These are phyloP conservation scores for Balansia obtecta DNA, from an alignment of 2,329 filamentous ascomycete genomes.

Conservation along the genomic window DNA sequence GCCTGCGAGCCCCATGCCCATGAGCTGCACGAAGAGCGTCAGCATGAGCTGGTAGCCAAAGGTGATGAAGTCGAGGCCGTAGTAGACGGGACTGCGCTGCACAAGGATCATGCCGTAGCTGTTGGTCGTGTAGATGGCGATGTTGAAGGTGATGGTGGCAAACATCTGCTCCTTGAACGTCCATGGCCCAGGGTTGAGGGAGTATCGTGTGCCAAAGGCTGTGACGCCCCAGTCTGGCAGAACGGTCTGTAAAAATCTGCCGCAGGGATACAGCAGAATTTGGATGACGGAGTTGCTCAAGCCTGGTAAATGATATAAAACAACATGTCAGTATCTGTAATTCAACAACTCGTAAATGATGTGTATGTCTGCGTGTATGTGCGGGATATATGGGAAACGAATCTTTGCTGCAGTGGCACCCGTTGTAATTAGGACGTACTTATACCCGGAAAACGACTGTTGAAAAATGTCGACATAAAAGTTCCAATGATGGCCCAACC, in stretches of 20 bases:
- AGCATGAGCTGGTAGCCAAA: slow-evolving; percentile 36
- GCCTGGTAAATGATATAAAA: slow-evolving; percentile 7
- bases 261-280: slow-evolving; percentile 34
- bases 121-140: slow-evolving; percentile 31
- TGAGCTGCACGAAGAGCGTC: slow-evolving; percentile 33
- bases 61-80: slow-evolving; percentile 25
- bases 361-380: too few relatives aligned
- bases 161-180: slow-evolving; percentile 48
- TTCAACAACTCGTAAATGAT: background rate
- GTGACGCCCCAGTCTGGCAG: slow-evolving; percentile 33
- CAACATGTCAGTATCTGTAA: background rate
- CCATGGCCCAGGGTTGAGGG: slow-evolving; percentile 41
- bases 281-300: slow-evolving; percentile 27
- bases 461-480: slow-evolving; percentile 29
- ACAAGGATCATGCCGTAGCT: slow-evolving; percentile 35
- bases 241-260: slow-evolving; percentile 27
- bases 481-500: slow-evolving; percentile 10
- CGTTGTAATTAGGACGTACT: slow-evolving; percentile 3
- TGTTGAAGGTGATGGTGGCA: slow-evolving; percentile 47
- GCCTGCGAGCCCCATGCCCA: slow-evolving; percentile 43
- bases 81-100: slow-evolving; percentile 32
- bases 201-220: slow-evolving; percentile 26
- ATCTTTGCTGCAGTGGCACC: background rate
- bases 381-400: too few relatives aligned
- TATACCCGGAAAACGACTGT: slow-evolving; percentile 26